A percentile compares a stretch with the other conserved stretches of the same genome.
Conservation (phyloP, 2,329 filamentous ascomycete genomes). For the Dactylellina parvicollis region DNA sequence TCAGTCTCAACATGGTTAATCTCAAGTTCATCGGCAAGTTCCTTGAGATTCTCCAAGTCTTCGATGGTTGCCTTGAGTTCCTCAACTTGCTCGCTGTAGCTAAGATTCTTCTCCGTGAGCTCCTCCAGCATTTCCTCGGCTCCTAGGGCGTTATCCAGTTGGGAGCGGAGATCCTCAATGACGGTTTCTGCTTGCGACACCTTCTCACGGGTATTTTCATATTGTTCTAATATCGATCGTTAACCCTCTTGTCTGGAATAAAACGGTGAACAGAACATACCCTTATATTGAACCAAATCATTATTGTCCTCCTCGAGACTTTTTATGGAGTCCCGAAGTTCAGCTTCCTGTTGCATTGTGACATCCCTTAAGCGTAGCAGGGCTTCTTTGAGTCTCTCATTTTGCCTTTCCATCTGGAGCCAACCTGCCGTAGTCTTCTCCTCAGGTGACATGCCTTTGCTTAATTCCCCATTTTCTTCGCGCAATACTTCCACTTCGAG, state of each 20-base stretch:
- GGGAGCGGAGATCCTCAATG: constrained; percentile 86
- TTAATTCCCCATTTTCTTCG: constrained; percentile 86
- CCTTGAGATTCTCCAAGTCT: constrained; percentile 87
- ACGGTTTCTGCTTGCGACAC: constrained; percentile 76
- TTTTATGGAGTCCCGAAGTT: constrained; percentile 78
- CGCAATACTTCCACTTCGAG: constrained; percentile 86
- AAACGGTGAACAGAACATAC: constrained; percentile 6
- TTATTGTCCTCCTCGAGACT: constrained; percentile 77
- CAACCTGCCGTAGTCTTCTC: constrained; percentile 87
- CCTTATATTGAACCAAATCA: constrained; percentile 72
- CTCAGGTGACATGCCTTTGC: constrained; percentile 85
- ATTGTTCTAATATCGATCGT: constrained; percentile 66
- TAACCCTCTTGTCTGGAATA: neutral
- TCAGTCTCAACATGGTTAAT: constrained; percentile 91
- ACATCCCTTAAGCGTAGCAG: constrained; percentile 85
- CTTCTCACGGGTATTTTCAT: constrained; percentile 76
- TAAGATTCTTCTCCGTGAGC: constrained; percentile 85
- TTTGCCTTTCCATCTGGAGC: constrained; percentile 89
- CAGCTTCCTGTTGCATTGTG: constrained; percentile 83
- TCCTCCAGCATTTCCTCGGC: constrained; percentile 95
- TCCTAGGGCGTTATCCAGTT: constrained; percentile 86
- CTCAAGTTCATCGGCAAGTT: constrained; percentile 94
- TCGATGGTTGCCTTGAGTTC: constrained; percentile 83
- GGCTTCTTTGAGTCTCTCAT: constrained; percentile 86
- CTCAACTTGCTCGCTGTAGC: constrained; percentile 81